These are phyloP conservation scores for Podospora comata DNA, from an alignment of 495 filamentous ascomycete genomes.

Conservation along the genomic window DNA sequence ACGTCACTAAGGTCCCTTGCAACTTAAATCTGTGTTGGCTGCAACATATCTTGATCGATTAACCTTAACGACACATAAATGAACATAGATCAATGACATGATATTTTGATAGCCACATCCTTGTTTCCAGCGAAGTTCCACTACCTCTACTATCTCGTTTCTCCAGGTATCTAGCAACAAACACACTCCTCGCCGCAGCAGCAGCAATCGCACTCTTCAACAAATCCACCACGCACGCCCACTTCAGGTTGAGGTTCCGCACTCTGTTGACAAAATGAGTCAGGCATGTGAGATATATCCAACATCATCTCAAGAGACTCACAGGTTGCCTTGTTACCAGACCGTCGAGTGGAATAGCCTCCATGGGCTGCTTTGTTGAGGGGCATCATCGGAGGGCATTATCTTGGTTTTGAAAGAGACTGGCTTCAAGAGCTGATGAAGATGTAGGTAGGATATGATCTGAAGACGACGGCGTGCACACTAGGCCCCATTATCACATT, in stretches of 20 bases:
- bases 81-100: neutral
- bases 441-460: neutral
- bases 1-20: constrained; percentile 8
- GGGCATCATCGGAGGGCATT: constrained; percentile 28
- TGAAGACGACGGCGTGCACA: neutral
- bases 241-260: constrained; percentile 34
- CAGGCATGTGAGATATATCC: neutral
- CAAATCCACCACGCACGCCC: constrained; percentile 31
- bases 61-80: neutral
- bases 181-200: constrained; percentile 28
- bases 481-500: neutral
- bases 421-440: neutral
- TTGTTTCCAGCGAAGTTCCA: neutral
- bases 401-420: neutral
- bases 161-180: constrained; percentile 24
- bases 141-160: neutral
- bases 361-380: constrained; percentile 32
- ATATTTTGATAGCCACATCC: neutral
- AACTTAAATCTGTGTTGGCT: neutral
- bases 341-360: constrained; percentile 22
- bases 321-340: constrained; percentile 32
- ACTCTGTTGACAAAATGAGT: neutral
- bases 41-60: constrained; percentile 8
- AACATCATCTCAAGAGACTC: constrained; percentile 3
- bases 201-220: constrained; percentile 33